Evolutionary conservation across 1,284 basidiomycete genomes (phyloP), one percentile per base, ranked within the genome.

Genomic region (Ganoderma lucidum): DNA sequence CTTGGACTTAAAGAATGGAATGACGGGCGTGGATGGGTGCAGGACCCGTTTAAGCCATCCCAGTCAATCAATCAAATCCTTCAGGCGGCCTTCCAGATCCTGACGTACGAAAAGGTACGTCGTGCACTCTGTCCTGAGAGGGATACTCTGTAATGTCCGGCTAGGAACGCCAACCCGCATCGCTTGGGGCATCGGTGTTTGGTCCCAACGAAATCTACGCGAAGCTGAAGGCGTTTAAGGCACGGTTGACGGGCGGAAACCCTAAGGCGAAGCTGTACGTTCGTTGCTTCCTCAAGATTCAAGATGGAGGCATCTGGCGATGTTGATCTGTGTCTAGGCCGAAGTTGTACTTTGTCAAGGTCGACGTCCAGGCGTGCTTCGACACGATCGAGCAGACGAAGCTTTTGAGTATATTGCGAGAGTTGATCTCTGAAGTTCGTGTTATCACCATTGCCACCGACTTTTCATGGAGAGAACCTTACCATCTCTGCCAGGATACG

Each of bases 321-420:
- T 23, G 5, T 53, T n/a, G 0, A 23, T 23, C 23, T 23, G 1
- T 14, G 32, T 10, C 68, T 30, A 96, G 96, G 30, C 95, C 95
- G 0, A 90, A 89, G 73, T 80, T 98, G 3, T 99, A 96, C 79
- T 97, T 99, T 76, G 96, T 97, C 70, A 99, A 99, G 80, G 90
- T 98, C 39, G 98, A 99, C 77, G 95, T 99, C 17, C 92, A 93
- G 70, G 93, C 96, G 0, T 98, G 96, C 71, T 99, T 99, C 83
- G 98, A 99, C 80, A 96, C 94, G 0, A 99, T 99, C 72, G 92
- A 96, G 56, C 98, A 99, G 79, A 85, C 87, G 30, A 96, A 93
- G 76, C 81, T 99, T 61, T 81, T 99, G 17, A 83, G 88, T 44
- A 95, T 99, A 39, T 80, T 99, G 48, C 86, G 87, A 30, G 81